A percentile compares a stretch with the other conserved stretches of the same genome.
Evolutionary conservation across 768 basidiomycete genomes (phyloP).

Genomic region (Suillus luteus): DNA sequence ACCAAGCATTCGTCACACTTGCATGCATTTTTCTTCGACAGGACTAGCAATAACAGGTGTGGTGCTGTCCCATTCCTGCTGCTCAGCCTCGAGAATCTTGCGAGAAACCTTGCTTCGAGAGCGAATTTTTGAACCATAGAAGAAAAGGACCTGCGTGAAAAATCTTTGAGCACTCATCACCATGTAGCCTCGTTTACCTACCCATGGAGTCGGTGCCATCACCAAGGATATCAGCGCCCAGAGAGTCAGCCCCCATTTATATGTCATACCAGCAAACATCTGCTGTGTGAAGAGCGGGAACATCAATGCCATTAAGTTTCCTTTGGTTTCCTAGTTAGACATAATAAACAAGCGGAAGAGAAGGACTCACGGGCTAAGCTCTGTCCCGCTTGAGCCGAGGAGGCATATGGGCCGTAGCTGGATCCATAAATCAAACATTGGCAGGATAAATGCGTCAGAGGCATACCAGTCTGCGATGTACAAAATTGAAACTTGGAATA

Average conservation of each 20-base stretch:
- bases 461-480: slow-evolving; percentile 55
- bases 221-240: slow-evolving; percentile 42
- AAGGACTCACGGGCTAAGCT: slow-evolving; percentile 43
- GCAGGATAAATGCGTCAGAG: not conserved
- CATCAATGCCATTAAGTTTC: slow-evolving; percentile 41
- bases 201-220: slow-evolving; percentile 49
- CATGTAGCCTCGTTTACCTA: slow-evolving; percentile 22
- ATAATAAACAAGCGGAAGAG: not conserved
- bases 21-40: slow-evolving; percentile 1
- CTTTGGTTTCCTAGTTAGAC: slow-evolving; percentile 20
- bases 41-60: not conserved
- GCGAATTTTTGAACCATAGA: slow-evolving; percentile 36
- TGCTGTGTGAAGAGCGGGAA: slow-evolving; percentile 53
- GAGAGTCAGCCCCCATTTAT: slow-evolving; percentile 50
- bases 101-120: slow-evolving; percentile 28
- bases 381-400: slow-evolving; percentile 56
- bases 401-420: slow-evolving; percentile 50
- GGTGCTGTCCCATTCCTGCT: not conserved
- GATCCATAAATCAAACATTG: not conserved
- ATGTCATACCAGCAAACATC: slow-evolving; percentile 49
- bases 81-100: slow-evolving; percentile 22
- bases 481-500: slow-evolving; percentile 47
- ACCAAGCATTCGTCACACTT: not conserved
- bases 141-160: slow-evolving; percentile 28
- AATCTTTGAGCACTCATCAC: not conserved